These are phyloP conservation scores for Nymphaea colorata DNA, from an alignment of 164 flowering plant species.

Conservation along the genomic window DNA sequence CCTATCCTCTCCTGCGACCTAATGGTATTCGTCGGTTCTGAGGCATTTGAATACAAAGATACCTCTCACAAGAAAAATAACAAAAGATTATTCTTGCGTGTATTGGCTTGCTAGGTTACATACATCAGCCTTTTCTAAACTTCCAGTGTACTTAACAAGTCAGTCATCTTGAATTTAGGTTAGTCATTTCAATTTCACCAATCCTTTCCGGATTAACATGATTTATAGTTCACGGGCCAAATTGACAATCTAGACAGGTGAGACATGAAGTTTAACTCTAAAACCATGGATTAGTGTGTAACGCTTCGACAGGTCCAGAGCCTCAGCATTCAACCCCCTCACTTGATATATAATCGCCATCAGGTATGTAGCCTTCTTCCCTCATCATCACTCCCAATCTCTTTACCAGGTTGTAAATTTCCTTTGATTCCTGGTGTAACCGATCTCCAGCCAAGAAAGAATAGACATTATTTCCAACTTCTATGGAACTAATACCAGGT, in stretches of 20 bases:
- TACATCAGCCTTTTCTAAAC: too few relatives aligned
- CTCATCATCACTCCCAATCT: constrained; percentile 9
- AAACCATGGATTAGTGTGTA: neutral
- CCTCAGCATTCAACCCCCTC: constrained; percentile 3
- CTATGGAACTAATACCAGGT: constrained; percentile 28
- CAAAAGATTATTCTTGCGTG: too few relatives aligned
- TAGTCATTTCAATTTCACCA: neutral
- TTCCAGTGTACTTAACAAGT: too few relatives aligned
- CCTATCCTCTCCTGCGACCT: too few relatives aligned
- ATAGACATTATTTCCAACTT: constrained; percentile 17
- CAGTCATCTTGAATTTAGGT: too few relatives aligned
- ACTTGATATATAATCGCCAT: constrained; percentile 1
- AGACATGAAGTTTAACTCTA: neutral
- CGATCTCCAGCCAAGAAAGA: constrained; percentile 23
- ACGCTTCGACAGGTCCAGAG: neutral
- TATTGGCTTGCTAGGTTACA: too few relatives aligned
- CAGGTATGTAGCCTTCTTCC: constrained; percentile 8
- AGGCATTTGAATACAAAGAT: too few relatives aligned
- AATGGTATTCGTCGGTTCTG: too few relatives aligned
- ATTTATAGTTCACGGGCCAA: too few relatives aligned
- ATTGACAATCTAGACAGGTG: too few relatives aligned
- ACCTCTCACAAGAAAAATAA: too few relatives aligned
- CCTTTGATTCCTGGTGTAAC: constrained; percentile 11
- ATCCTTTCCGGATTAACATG: neutral
- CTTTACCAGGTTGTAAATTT: constrained; percentile 11